phyloP scores from a whole-genome alignment of 2,329 filamentous ascomycete species.

The Fusarium xylarioides region DNA sequence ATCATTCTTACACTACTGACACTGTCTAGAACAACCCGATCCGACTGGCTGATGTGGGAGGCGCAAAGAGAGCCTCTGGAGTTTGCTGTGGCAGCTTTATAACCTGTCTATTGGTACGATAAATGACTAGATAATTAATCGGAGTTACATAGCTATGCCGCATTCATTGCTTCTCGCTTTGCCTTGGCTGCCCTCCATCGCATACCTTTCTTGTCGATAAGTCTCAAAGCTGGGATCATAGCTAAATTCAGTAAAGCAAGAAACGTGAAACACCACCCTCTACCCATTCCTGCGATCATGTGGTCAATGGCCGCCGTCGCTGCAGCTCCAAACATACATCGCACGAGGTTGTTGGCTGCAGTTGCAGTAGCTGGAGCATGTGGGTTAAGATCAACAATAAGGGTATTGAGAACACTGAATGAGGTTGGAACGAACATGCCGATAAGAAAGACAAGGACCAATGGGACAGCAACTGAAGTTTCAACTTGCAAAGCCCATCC shows the following conservation, averaged over 20 bases:
- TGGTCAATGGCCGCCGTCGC: constrained; percentile 67
- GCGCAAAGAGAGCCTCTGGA: constrained; percentile 74
- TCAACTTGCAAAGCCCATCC: constrained; percentile 65
- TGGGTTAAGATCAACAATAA: constrained; percentile 71
- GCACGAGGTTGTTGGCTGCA: constrained; percentile 70
- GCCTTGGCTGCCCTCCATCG: constrained; percentile 61
- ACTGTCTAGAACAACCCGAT: constrained; percentile 80
- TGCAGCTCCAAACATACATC: constrained; percentile 69
- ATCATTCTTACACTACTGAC: constrained; percentile 10
- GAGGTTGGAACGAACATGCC: constrained; percentile 67
- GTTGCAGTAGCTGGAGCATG: constrained; percentile 68
- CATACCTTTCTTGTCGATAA: constrained; percentile 60
- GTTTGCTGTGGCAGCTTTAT: constrained; percentile 70
- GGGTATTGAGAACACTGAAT: constrained; percentile 70
- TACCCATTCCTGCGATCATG: constrained; percentile 65
- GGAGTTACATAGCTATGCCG: not conserved
- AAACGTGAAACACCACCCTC: constrained; percentile 71
- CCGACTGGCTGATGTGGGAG: constrained; percentile 98
- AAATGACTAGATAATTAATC: constrained; percentile 5
- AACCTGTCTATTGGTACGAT: constrained; percentile 28
- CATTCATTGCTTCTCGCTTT: constrained; percentile 46
- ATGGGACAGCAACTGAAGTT: constrained; percentile 61
- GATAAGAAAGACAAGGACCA: constrained; percentile 66
- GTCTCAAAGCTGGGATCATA: constrained; percentile 58
- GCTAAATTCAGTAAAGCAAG: constrained; percentile 60